Percentiles rank a stretch among this genome's conserved stretches.
Conservation (phyloP, 1,284 basidiomycete genomes). For the Bjerkandera adusta region DNA sequence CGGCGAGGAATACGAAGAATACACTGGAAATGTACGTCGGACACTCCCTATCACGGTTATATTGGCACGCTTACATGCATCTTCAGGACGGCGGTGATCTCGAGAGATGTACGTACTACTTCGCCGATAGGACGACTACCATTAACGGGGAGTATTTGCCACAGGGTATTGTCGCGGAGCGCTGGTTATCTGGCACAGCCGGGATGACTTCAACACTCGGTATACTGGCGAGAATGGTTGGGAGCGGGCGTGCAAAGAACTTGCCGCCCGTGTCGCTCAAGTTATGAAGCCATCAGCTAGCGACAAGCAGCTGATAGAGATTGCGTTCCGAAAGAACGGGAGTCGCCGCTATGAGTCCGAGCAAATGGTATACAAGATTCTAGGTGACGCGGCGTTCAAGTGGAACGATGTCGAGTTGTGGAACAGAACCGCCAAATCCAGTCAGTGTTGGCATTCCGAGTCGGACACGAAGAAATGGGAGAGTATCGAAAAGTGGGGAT, state of each 20-base stretch:
- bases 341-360: not conserved
- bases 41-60: not conserved
- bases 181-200: slow-evolving; percentile 4
- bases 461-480: no score
- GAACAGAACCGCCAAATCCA: no score
- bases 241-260: not conserved
- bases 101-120: slow-evolving; percentile 28
- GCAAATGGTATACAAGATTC: not conserved
- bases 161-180: slow-evolving; percentile 4
- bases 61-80: not conserved
- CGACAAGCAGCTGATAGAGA: not conserved
- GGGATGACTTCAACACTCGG: not conserved
- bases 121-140: no score
- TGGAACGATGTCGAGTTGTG: not conserved
- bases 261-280: no score
- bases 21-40: slow-evolving; percentile 35
- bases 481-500: no score
- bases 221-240: not conserved
- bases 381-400: not conserved
- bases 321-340: not conserved
- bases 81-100: not conserved
- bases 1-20: slow-evolving; percentile 39
- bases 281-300: not conserved
- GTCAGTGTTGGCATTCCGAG: no score
- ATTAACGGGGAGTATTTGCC: not conserved